These are phyloP conservation scores for Rhizopogon salebrosus DNA, from an alignment of 768 basidiomycete genomes.

Conservation along the genomic window DNA sequence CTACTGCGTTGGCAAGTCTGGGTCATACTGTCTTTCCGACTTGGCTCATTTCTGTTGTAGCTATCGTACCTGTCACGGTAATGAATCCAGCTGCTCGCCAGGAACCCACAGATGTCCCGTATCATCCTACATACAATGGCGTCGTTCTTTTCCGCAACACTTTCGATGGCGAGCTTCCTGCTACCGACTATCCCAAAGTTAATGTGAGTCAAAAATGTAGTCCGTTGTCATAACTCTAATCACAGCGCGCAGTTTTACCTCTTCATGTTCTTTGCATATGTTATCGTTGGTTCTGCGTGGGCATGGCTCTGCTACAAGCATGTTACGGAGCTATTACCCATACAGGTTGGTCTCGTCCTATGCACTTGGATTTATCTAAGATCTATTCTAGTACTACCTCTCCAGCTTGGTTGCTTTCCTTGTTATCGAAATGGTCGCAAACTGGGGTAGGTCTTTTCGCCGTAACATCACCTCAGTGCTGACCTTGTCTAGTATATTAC, in stretches of 20 bases:
- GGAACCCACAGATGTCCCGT: conserved; percentile 46
- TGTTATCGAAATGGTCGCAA: conserved; percentile 91
- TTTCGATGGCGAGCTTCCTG: conserved; percentile 84
- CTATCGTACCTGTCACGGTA: conserved; percentile 86
- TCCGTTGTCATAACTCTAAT: not conserved
- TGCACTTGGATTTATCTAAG: conserved; percentile 1
- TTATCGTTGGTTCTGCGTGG: conserved; percentile 66
- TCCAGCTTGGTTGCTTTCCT: conserved; percentile 83
- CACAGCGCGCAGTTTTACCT: conserved; percentile 70
- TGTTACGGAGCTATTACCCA: conserved; percentile 77
- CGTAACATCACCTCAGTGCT: conserved; percentile 4
- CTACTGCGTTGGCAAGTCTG: conserved; percentile 86
- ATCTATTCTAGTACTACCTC: conserved; percentile 68
- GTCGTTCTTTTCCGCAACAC: conserved; percentile 81
- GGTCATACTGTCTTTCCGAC: not conserved
- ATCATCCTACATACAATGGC: conserved; percentile 77
- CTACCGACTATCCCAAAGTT: conserved; percentile 96
- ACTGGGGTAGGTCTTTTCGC: conserved; percentile 57
- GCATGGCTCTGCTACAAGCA: conserved; percentile 79
- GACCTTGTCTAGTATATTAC: conserved; percentile 65
- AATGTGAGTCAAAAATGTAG: conserved; percentile 47
- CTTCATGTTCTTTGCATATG: conserved; percentile 76
- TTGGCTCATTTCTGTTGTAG: conserved; percentile 32
- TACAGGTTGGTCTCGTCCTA: conserved; percentile 52
- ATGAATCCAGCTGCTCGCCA: conserved; percentile 35